Percentiles rank a stretch among this genome's conserved stretches.
These are phyloP conservation scores for Cryptomeria japonica DNA, from an alignment of 75 land plant genomes.

Conservation along the genomic window DNA sequence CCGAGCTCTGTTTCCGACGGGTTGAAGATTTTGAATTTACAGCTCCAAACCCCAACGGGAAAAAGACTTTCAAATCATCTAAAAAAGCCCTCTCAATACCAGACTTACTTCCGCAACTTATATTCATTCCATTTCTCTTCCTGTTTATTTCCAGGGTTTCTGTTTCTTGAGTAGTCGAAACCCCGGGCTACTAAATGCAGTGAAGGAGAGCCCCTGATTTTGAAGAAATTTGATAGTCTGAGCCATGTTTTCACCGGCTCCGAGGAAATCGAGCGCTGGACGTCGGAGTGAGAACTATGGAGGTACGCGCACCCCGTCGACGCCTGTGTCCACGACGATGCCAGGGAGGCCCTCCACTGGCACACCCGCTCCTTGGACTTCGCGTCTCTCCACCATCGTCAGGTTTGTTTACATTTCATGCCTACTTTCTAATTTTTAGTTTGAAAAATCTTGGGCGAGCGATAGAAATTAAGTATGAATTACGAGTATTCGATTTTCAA, in stretches of 20 bases:
- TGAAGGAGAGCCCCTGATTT: neutral
- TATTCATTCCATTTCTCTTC: neutral
- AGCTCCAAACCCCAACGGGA: neutral
- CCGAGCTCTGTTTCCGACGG: neutral
- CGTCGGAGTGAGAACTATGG: slow-evolving; percentile 21
- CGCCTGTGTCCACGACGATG: slow-evolving; percentile 17
- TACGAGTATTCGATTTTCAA: too few relatives aligned
- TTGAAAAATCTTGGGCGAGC: neutral
- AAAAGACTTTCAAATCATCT: neutral
- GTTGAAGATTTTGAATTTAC: neutral
- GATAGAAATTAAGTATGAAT: too few relatives aligned
- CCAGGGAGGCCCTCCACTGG: slow-evolving; percentile 64
- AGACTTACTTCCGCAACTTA: too few relatives aligned
- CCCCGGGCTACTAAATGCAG: neutral
- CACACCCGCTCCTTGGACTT: slow-evolving; percentile 73
- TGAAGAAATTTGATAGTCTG: neutral
- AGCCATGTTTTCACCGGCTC: slow-evolving; percentile 64
- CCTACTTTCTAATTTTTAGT: neutral
- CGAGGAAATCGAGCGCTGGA: slow-evolving; percentile 26
- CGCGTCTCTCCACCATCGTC: slow-evolving; percentile 56
- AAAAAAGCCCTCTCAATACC: too few relatives aligned
- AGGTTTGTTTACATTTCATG: slow-evolving; percentile 30
- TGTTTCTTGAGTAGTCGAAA: neutral
- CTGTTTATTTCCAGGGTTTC: neutral
- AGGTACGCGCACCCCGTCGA: slow-evolving; percentile 22